These are phyloP conservation scores for Chrysoporthe austroafricana DNA, from an alignment of 2,329 filamentous ascomycete species.

Conservation along the genomic window DNA sequence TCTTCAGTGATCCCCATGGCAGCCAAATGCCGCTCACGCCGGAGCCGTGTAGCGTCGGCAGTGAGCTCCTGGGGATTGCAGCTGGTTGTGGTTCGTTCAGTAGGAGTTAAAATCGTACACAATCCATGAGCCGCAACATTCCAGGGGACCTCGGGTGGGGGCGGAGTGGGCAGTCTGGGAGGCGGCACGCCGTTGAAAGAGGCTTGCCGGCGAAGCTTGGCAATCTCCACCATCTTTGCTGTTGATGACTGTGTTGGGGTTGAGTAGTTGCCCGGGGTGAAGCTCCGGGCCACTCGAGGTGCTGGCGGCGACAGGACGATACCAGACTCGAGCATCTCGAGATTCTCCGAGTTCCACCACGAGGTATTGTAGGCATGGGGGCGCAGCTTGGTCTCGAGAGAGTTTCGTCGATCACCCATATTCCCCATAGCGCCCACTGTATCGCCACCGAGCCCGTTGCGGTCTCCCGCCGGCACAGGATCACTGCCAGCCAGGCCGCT, in stretches of 20 bases:
- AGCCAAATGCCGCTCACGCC: constrained; percentile 67
- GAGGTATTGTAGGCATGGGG: constrained; percentile 62
- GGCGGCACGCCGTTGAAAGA: constrained; percentile 54
- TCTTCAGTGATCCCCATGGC: constrained; percentile 38
- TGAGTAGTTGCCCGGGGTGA: constrained; percentile 73
- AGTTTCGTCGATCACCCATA: constrained; percentile 39
- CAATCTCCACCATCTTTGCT: constrained; percentile 74
- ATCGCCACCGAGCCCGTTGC: constrained; percentile 58
- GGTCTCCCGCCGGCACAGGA: constrained; percentile 42
- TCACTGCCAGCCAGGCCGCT: constrained; percentile 74
- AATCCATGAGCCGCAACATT: constrained; percentile 81
- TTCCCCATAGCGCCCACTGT: constrained; percentile 49
- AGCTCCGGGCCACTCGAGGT: constrained; percentile 57
- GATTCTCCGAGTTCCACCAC: constrained; percentile 71
- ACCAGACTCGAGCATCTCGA: constrained; percentile 71
- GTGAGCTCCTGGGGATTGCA: constrained; percentile 79
- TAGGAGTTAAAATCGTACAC: constrained; percentile 79
- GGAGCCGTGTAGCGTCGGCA: constrained; percentile 64
- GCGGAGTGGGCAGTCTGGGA: constrained; percentile 61
- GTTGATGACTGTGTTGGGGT: constrained; percentile 87
- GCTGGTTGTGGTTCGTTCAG: constrained; percentile 74
- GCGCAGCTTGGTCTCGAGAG: constrained; percentile 39
- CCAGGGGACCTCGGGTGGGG: constrained; percentile 85
- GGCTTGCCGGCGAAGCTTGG: constrained; percentile 66
- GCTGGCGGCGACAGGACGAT: constrained; percentile 54